Evolutionary conservation across 768 basidiomycete species (phyloP), one percentile per base, ranked within the genome.

Genomic region (Podaxis sp.): DNA sequence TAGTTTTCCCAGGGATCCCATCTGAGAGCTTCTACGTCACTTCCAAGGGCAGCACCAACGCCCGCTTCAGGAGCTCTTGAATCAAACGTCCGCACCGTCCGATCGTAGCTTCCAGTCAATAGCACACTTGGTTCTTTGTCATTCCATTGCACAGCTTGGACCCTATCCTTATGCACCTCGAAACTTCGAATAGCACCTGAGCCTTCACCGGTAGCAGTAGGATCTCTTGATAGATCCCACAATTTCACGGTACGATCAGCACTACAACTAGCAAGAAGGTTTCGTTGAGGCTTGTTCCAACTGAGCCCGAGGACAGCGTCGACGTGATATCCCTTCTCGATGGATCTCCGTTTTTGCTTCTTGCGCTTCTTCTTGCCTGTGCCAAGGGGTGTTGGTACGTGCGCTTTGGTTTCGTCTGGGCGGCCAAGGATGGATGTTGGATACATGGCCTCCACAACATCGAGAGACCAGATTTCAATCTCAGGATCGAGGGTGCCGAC

Each of bases 381-480:
- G n/a, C 93, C 95, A 0, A 85, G 81, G 1, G 92, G 87, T 5
- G 79, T 78, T 0, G 91, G 90, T 4, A 92, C 76, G 67, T 93
- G 92, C 13, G 88, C 87, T 60, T 88, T 84, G 13, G 90, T 89
- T 66, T 87, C 83, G 66, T 95, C 91, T 0, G 92, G 92, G 44
- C 94, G 86, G 25, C 97, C 97, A 36, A 99, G 86, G 61, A 99
- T 86, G 58, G 89, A 86, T 63, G 89, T 86, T 0, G 97, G 97
- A 72, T 96, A 98, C 79, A 98, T 88, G 18, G 92, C 87, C 68
- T 98, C 96, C 51, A 99, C 82, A 32, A 90, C 81, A 71, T 98
- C 95, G 55, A 98, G 80, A 14, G 94, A 95, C 93, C 95, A 99
- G 66, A 99, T 96, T 74, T 99, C 97, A 63, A 99, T 98, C 70